Conservation (phyloP, 2,329 filamentous ascomycete genomes). For the Rhytidhysteron rufulum region DNA sequence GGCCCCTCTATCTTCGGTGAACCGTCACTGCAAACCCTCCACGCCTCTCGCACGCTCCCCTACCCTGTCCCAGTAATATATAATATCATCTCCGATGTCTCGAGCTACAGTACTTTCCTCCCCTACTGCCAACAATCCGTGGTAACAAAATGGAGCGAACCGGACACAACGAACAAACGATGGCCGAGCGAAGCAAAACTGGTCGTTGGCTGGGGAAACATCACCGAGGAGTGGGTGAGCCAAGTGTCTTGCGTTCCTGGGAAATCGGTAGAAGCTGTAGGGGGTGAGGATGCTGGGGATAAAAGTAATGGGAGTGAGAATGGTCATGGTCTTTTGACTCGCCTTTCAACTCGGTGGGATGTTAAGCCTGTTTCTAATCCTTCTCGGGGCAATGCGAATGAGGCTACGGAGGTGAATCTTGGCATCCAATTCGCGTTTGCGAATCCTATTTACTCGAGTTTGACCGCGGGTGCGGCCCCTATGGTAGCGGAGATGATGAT, state of each 20-base stretch:
- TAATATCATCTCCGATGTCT: conserved; percentile 1
- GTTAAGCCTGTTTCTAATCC: conserved; percentile 49
- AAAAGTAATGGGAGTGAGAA: conserved; percentile 1
- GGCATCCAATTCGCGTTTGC: conserved; percentile 78
- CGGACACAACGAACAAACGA: conserved; percentile 47
- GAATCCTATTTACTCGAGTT: conserved; percentile 80
- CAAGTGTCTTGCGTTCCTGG: conserved; percentile 73
- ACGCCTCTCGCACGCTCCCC: conserved; percentile 49
- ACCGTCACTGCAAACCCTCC: conserved; percentile 58
- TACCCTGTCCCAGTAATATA: not conserved
- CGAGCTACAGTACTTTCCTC: conserved; percentile 77
- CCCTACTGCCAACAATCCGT: conserved; percentile 78
- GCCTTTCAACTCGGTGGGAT: conserved; percentile 67
- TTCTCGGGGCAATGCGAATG: conserved; percentile 37
- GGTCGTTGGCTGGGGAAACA: conserved; percentile 77
- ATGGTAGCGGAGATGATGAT: conserved; percentile 88
- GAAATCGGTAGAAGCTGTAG: conserved; percentile 71
- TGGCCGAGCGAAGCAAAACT: conserved; percentile 76
- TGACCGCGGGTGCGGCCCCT: conserved; percentile 77
- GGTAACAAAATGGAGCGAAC: conserved; percentile 69
- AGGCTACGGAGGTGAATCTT: conserved; percentile 73
- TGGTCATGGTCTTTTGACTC: conserved; percentile 54
- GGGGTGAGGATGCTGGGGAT: conserved; percentile 43
- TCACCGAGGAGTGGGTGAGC: conserved; percentile 80
- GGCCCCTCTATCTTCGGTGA: conserved; percentile 31